Conservation (phyloP, 2,329 filamentous ascomycete genomes). For the Pseudogymnoascus sp. region DNA sequence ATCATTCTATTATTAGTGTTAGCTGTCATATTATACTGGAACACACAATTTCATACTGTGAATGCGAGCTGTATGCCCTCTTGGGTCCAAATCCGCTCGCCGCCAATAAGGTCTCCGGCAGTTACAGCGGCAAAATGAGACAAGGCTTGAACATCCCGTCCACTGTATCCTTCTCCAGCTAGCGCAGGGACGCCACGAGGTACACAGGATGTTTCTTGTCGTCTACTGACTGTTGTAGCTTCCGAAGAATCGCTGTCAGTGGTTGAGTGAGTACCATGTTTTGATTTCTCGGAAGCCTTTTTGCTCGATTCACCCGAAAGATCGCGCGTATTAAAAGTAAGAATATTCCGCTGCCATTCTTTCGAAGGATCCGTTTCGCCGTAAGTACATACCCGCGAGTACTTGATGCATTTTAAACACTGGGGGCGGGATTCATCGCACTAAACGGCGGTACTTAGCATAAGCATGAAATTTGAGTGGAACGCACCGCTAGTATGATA, state of each 20-base stretch:
- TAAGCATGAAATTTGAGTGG: neutral
- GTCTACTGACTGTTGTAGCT: neutral
- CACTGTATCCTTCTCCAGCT: neutral
- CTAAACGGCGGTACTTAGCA: neutral
- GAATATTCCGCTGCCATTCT: conserved; percentile 5
- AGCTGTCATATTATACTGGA: neutral
- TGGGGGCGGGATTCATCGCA: neutral
- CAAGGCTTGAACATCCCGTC: neutral
- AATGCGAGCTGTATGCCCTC: conserved; percentile 20
- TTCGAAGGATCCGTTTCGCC: neutral
- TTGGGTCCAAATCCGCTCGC: conserved; percentile 15
- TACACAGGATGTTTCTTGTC: neutral
- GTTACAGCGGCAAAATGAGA: neutral
- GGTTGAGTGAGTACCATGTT: neutral
- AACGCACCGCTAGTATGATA: neutral
- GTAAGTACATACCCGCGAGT: neutral
- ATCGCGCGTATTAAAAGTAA: neutral
- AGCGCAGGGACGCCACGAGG: neutral
- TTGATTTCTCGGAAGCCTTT: neutral
- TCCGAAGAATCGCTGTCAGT: neutral
- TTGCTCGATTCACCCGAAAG: neutral
- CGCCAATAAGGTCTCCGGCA: neutral
- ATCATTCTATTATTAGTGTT: conserved; percentile 14
- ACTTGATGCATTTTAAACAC: conserved; percentile 9
- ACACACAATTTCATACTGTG: conserved; percentile 11